Evolutionary conservation across 352 stramenopile species (phyloP).

Genomic region (Phytophthora colocasiae): DNA sequence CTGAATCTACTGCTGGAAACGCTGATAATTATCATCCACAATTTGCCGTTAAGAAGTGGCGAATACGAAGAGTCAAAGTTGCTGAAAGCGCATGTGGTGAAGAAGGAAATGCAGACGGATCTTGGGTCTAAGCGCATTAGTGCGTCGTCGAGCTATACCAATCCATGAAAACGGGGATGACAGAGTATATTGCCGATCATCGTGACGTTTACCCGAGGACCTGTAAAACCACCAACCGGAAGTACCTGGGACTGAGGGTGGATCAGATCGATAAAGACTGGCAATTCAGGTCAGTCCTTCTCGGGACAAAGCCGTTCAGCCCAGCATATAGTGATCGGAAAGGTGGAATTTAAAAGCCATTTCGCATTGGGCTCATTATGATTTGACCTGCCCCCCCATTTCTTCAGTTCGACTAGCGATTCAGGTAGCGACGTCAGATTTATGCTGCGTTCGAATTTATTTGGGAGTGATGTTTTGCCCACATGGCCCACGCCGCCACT

Average conservation of each 20-base stretch:
- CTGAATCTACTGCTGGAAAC: conserved; percentile 16
- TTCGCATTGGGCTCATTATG: neutral
- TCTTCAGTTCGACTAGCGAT: no score
- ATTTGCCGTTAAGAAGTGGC: neutral
- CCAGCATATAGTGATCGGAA: conserved; percentile 12
- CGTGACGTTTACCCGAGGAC: conserved; percentile 8
- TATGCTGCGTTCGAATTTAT: no score
- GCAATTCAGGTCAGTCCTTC: conserved; percentile 24
- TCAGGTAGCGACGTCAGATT: no score
- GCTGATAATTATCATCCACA: conserved; percentile 15
- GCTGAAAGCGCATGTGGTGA: conserved; percentile 3
- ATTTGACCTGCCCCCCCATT: no score
- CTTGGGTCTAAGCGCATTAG: neutral
- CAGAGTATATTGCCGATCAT: conserved; percentile 4
- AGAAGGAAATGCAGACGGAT: conserved; percentile 1
- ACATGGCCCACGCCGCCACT: no score
- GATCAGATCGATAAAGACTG: conserved; percentile 32
- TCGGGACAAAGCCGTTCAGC: conserved; percentile 21
- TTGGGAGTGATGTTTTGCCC: no score
- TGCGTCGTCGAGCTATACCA: neutral
- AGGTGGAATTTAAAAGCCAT: conserved; percentile 23
- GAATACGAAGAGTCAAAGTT: conserved; percentile 14
- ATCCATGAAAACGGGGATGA: conserved; percentile 5
- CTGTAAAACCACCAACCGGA: conserved; percentile 6
- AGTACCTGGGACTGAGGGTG: conserved; percentile 25